Conservation (phyloP, 768 basidiomycete species). For the Bullera alba region DNA sequence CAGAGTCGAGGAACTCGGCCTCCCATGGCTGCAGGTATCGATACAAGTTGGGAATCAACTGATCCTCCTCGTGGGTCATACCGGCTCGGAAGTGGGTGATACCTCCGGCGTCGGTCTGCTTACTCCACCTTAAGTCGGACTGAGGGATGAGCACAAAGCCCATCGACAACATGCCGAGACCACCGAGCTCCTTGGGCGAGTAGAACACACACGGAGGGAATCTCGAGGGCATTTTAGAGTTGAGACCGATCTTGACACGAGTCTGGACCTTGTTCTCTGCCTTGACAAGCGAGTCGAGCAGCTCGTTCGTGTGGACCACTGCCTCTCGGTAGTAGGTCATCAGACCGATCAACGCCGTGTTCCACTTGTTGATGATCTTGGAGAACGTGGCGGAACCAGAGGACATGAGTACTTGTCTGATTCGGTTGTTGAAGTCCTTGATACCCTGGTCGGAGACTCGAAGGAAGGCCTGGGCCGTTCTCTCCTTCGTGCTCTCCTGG, state of each 20-base stretch:
- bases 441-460: slow-evolving; percentile 97
- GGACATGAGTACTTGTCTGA: slow-evolving; percentile 88
- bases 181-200: slow-evolving; percentile 95
- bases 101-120: slow-evolving; percentile 94
- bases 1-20: slow-evolving; percentile 93
- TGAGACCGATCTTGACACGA: slow-evolving; percentile 97
- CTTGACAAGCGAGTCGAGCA: slow-evolving; percentile 92
- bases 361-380: slow-evolving; percentile 67
- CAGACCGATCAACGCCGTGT: slow-evolving; percentile 81
- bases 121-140: slow-evolving; percentile 94
- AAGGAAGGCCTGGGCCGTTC: slow-evolving; percentile 95
- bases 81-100: slow-evolving; percentile 99
- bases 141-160: slow-evolving; percentile 98
- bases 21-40: slow-evolving; percentile 97
- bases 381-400: slow-evolving; percentile 98
- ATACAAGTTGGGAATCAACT: slow-evolving; percentile 89
- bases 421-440: slow-evolving; percentile 95
- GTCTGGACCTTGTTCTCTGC: slow-evolving; percentile 99
- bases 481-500: slow-evolving; percentile 93
- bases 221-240: slow-evolving; percentile 99
- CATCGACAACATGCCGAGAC: slow-evolving; percentile 98
- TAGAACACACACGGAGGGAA: slow-evolving; percentile 83
- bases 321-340: slow-evolving; percentile 99
- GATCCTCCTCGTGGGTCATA: slow-evolving; percentile 65
- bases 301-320: slow-evolving; percentile 92